Evolutionary conservation across 169 alveolate genomes (phyloP), one percentile per base, ranked within the genome.

Genomic region (Plasmodium gallinaceum): DNA sequence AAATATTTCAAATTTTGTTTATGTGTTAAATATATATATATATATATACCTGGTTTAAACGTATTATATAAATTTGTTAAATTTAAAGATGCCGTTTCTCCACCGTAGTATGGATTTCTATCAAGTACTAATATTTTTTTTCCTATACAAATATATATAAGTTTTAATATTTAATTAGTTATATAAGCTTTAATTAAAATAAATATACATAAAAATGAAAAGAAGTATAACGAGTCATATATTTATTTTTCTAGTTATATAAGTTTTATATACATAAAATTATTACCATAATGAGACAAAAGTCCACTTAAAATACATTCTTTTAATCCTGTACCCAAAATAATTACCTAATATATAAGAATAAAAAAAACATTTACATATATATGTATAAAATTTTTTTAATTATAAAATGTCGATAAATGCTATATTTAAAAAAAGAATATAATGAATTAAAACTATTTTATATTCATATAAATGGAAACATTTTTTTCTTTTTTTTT

Each of bases 251-350:
- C 14, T 39, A 46, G 5, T 1, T 64, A 71, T 64, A 52, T 52
- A 43, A 45, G 9, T 52, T 12, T 57, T 32, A 32, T 2, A 32
- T 32, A 32, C 10, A 78, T 20, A 72, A 18, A 2, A 45, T 4
- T 39, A 58, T 64, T 62, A 78, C 95, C 94, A 71, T 90, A 74
- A 94, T 93, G 96, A 6, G 99, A 97, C 57, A 98, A 96, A 12
- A 98, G 94, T 24, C 99, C 99, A 69, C 99, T 95, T 16, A 98
- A 94, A 78, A 98, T 97, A 93, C 99, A 98, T 91, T 98, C 99
- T 90, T 98, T 97, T 37, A 98, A 95, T 0, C 99, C 99, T 1
- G 99, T 98, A 43, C 99, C 99, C 83, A 98, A 96, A 22, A 98
- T 99, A 22, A 98, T 95, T 18, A 97, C 99, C 94, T 94, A 37